Evolutionary conservation across 1,139 yeast genomes (phyloP).

Genomic region (Suzukiozyma palmioleophila): DNA sequence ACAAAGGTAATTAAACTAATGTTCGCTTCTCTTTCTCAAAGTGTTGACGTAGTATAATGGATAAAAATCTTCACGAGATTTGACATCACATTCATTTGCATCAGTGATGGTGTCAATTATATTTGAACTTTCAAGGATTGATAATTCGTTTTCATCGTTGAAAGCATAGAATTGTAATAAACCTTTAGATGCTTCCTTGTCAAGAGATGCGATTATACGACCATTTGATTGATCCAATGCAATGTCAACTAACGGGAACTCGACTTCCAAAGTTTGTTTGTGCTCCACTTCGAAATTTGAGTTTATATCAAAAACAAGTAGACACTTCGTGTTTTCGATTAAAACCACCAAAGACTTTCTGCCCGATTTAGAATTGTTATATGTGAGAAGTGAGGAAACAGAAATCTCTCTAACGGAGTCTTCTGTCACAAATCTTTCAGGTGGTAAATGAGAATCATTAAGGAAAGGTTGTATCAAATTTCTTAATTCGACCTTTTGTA

Average conservation of each 20-base stretch:
- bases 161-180: slow-evolving; percentile 24
- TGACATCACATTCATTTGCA: slow-evolving; percentile 30
- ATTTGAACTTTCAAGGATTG: slow-evolving; percentile 2
- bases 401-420: slow-evolving; percentile 49
- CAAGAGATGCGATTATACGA: slow-evolving; percentile 45
- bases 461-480: slow-evolving; percentile 46
- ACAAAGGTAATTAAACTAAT: slow-evolving; percentile 18
- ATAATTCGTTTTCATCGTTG: slow-evolving; percentile 12
- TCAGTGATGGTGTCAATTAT: slow-evolving; percentile 14
- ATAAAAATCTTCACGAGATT: slow-evolving; percentile 43
- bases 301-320: slow-evolving; percentile 39
- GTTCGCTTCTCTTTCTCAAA: slow-evolving; percentile 82
- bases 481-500: slow-evolving; percentile 48
- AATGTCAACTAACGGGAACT: slow-evolving; percentile 24
- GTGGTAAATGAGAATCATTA: slow-evolving; percentile 59
- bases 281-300: slow-evolving; percentile 18
- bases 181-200: slow-evolving; percentile 31
- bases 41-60: slow-evolving; percentile 63
- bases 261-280: slow-evolving; percentile 24
- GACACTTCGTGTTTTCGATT: slow-evolving; percentile 53
- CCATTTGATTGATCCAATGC: slow-evolving; percentile 13
- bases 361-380: slow-evolving; percentile 12
- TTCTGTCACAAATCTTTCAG: slow-evolving; percentile 60
- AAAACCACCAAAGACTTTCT: slow-evolving; percentile 38
- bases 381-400: slow-evolving; percentile 43